Percentiles rank a stretch among this genome's conserved stretches.
phyloP scores from a whole-genome alignment of 331 rosid species.

The Malus hybrid region DNA sequence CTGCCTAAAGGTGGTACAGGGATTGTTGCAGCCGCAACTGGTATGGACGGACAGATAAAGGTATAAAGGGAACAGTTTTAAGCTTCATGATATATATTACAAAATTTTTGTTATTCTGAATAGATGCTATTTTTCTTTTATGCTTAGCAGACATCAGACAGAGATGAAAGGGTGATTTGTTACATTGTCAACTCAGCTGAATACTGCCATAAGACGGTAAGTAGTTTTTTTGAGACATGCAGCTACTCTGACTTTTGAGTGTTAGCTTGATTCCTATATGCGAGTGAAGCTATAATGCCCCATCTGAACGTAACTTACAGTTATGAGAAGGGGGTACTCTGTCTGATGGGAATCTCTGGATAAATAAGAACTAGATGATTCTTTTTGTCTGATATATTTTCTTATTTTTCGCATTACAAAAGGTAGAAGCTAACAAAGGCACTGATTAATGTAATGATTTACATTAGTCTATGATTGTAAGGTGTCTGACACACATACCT shows the following conservation, averaged over 20 bases:
- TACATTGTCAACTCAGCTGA: constrained; percentile 97
- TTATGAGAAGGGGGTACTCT: neutral
- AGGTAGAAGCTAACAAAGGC: neutral
- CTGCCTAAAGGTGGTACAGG: constrained; percentile 97
- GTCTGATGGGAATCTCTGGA: neutral
- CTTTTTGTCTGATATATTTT: neutral
- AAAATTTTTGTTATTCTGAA: constrained; percentile 8
- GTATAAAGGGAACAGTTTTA: constrained; percentile 28
- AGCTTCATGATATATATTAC: constrained; percentile 1
- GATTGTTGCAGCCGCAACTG: constrained; percentile 98
- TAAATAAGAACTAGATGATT: neutral
- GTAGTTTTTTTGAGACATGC: constrained; percentile 30
- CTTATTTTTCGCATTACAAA: neutral
- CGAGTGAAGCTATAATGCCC: neutral
- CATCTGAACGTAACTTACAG: neutral
- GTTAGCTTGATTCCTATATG: neutral
- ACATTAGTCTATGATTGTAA: neutral
- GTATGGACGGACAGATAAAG: constrained; percentile 99
- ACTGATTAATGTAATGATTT: neutral
- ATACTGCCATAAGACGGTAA: constrained; percentile 90
- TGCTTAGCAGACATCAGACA: constrained; percentile 84
- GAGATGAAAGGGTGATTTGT: constrained; percentile 96
- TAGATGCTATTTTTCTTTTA: constrained; percentile 2
- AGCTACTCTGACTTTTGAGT: neutral
- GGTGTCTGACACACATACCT: neutral